Percentiles rank a stretch among this genome's conserved stretches.
Conservation (phyloP, 2,329 filamentous ascomycete species). For the Colletotrichum sp. region DNA sequence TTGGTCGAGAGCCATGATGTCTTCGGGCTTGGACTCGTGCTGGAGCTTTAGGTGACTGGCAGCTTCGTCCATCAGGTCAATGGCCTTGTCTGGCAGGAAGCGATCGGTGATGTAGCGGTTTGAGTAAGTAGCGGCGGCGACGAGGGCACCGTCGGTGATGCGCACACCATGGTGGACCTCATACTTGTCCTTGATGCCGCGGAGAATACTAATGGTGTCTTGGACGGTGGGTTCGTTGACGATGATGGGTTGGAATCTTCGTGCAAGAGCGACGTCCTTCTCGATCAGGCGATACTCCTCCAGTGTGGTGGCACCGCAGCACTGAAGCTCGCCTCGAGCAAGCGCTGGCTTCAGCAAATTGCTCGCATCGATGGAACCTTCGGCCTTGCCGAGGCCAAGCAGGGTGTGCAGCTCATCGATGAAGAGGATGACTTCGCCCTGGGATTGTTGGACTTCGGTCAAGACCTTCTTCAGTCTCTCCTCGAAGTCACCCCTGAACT, state of each 20-base stretch:
- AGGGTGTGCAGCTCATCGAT: constrained; percentile 94
- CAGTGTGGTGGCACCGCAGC: constrained; percentile 92
- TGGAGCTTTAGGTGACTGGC: constrained; percentile 89
- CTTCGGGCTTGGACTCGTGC: constrained; percentile 95
- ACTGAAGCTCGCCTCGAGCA: constrained; percentile 92
- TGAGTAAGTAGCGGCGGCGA: constrained; percentile 89
- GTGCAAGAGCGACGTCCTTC: constrained; percentile 91
- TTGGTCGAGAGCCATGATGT: constrained; percentile 90
- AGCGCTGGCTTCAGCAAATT: constrained; percentile 93
- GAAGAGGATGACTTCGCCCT: constrained; percentile 92
- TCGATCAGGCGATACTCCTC: constrained; percentile 93
- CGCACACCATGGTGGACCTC: constrained; percentile 96
- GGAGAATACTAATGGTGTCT: constrained; percentile 92
- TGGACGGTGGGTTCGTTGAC: constrained; percentile 92
- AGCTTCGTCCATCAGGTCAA: constrained; percentile 95
- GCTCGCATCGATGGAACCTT: constrained; percentile 95
- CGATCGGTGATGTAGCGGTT: constrained; percentile 97
- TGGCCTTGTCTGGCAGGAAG: constrained; percentile 95
- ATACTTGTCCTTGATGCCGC: constrained; percentile 97
- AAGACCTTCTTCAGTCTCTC: constrained; percentile 90
- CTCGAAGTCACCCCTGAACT: constrained; percentile 95
- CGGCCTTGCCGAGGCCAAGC: constrained; percentile 90
- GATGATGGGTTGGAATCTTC: constrained; percentile 91
- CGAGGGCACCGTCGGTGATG: constrained; percentile 90
- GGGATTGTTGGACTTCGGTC: constrained; percentile 86